phyloP scores from a whole-genome alignment of 75 land plant genomes.

The Isoetes taiwanensis region DNA sequence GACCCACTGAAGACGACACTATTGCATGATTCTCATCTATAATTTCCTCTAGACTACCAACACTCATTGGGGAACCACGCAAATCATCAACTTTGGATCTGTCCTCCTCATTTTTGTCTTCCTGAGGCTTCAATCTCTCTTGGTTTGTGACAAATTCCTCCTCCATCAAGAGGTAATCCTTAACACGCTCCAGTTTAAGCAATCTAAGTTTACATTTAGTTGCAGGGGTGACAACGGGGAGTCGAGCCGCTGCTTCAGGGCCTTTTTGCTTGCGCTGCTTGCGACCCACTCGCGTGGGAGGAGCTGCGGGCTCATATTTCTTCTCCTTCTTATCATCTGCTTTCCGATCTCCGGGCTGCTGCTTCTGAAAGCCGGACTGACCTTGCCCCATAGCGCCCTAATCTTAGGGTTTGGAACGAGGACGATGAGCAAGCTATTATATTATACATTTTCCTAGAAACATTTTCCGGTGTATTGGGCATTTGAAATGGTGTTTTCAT shows the following conservation, averaged over 20 bases:
- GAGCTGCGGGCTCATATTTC: conserved; percentile 77
- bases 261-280: conserved; percentile 91
- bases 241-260: conserved; percentile 71
- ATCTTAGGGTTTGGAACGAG: no score
- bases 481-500: no score
- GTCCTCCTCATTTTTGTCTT: conserved; percentile 84
- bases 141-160: conserved; percentile 78
- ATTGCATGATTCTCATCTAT: conserved; percentile 90
- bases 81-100: conserved; percentile 81
- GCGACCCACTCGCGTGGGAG: conserved; percentile 70
- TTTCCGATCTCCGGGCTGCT: conserved; percentile 53
- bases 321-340: conserved; percentile 60
- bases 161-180: conserved; percentile 78
- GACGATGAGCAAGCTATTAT: no score
- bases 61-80: conserved; percentile 83
- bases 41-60: conserved; percentile 73
- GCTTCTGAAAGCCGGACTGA: conserved; percentile 36
- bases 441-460: no score
- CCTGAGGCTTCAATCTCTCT: conserved; percentile 82
- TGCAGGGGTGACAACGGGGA: conserved; percentile 64
- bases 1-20: conserved; percentile 76
- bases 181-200: conserved; percentile 75
- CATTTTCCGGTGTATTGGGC: no score
- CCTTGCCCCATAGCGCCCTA: conserved; percentile 62
- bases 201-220: conserved; percentile 79